Evolutionary conservation across 805 yeast species (phyloP), one percentile per base, ranked within the genome.

Genomic region (Candida insectorum): DNA sequence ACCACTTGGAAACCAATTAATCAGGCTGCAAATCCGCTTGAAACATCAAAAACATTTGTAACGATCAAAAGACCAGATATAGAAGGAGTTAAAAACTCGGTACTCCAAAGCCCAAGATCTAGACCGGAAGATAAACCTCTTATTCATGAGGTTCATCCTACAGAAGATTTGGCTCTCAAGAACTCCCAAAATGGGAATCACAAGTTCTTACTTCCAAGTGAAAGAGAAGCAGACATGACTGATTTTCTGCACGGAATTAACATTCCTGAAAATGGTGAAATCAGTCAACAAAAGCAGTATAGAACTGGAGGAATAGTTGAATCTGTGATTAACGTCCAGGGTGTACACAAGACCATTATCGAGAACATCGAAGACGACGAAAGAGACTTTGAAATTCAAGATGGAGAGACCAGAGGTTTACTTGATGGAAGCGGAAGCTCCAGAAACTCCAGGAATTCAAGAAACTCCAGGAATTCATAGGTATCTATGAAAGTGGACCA

Each of bases 321-420:
- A 59, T 78, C 85, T 25, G 81, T 87, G 12, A 78, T 87, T n/a
- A 83, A 81, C 31, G 83, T 83, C 17, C 79, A 81, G 51, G 96
- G 96, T 34, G 84, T 85, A 14, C 79, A 78, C 48, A 87, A 87
- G 65, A 86, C 94, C 3, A 84, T 87, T 40, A 86, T 87, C 48
- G 91, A 83, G 47, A 81, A 77, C 34, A 69, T 73, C 5, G 57
- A 74, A 41, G 72, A 64, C 36, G 63, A 66, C 25, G 77, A 75
- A 37, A 30, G 37, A 13, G 44, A 43, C 26, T 34, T 40, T 28
- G 42, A 40, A 19, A 26, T 37, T 24, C 16, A 16, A 12, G 34
- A 27, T n/a, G 26, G 24, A 4, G 44, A 35, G 19, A 14, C 20
- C 10, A 11, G 15, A 4, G 16, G 24, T 8, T 27, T 35, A n/a